Base-by-base conservation (phyloP, 2,329 filamentous ascomycete species). In the Sporothrix euskadiensis region DNA sequence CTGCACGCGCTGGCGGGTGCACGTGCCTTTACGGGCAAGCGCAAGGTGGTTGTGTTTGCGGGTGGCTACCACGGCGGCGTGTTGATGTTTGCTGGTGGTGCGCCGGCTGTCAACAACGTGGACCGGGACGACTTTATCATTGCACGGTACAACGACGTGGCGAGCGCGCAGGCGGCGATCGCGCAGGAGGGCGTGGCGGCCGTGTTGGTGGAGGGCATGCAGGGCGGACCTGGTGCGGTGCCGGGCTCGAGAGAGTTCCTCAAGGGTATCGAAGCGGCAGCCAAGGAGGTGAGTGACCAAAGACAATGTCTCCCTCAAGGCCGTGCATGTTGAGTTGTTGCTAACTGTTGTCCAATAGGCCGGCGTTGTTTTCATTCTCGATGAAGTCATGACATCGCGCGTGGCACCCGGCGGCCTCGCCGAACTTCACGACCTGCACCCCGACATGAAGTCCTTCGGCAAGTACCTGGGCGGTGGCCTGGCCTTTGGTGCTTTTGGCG, bases 371-470 rank as follows among this genome's bases (percentile, higher is more conserved):
- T 84, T 93, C 76, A 88, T 93, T 57, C 82, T 91, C 16, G 91
- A 93, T 79, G 91, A 93, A 80, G 90, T 92, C 14, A 90, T 92
- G 85, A 91, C 90, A 0, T 90, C 88, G 4, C 85, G 90, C 2
- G 81, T 92, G 35, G 79, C 82, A n/a, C 81, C 81, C 4, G 82
- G 83, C n/a, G 89, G 90, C 0, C 79, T 88, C 2, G 82, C 81
- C 0, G 87, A 89, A 75, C 84, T 87, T 0, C 90, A 88, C 0
- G 90, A 88, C 80, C 89, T 75, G 89, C 84, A 74, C 2, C 75
- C 86, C 0, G 87, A 88, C 78, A 76, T 89, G 39, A 85, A 83
- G 44, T 87, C 85, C 0, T 75, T 89, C 4, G 88, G 88, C 0
- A 90, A 90, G 77, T 89, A 84, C 75, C 79, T 89, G 2, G 88